Evolutionary conservation across 2,329 filamentous ascomycete genomes (phyloP), one percentile per base, ranked within the genome.

Genomic region (Epichloe uncinata): DNA sequence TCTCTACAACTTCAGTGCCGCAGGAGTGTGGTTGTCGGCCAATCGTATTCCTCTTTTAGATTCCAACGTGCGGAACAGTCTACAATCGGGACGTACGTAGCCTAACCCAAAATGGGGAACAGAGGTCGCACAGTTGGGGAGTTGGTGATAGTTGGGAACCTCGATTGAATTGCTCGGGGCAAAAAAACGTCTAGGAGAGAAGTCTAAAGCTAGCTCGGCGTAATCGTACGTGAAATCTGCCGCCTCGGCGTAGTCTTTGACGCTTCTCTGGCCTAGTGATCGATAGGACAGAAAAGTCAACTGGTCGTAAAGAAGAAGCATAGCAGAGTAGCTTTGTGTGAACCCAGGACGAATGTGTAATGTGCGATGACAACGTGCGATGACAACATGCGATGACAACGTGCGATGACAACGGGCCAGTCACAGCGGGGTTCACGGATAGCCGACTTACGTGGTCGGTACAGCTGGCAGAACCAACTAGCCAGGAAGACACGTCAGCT

Each of bases 351-450:
- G 13, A 20, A 9, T 30, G 33, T 33, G 45, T 13, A 36, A 33
- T n/a, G 38, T 41, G 22, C 16, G 16, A 18, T 18, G 16, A 18
- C 16, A 18, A 18, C 16, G 16, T 18, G 16, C 16, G 16, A 18
- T 18, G 16, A 18, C 38, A 18, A 15, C 33, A 30, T 38, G 26
- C 45, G 45, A 43, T 16, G 41, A 37, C 47, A 18, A 15, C 33
- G 42, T 38, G 26, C 45, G 45, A 43, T 16, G 41, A 37, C 47
- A 43, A 43, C 40, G 30, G 41, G 20, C 40, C 47, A 48, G 41
- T 35, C 38, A 30, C 47, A 34, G 41, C 40, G 47, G 41, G 41
- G 47, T 34, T 26, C 22, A 15, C 20, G 18, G n/a, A 48, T 12
- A 6, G 40, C 8, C 40, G 22, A 40, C 47, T 48, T 47, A 34